A percentile compares a stretch with the other conserved stretches of the same genome.
These are phyloP conservation scores for Fusarium lateritium DNA, from an alignment of 2,329 filamentous ascomycete genomes.

Conservation along the genomic window DNA sequence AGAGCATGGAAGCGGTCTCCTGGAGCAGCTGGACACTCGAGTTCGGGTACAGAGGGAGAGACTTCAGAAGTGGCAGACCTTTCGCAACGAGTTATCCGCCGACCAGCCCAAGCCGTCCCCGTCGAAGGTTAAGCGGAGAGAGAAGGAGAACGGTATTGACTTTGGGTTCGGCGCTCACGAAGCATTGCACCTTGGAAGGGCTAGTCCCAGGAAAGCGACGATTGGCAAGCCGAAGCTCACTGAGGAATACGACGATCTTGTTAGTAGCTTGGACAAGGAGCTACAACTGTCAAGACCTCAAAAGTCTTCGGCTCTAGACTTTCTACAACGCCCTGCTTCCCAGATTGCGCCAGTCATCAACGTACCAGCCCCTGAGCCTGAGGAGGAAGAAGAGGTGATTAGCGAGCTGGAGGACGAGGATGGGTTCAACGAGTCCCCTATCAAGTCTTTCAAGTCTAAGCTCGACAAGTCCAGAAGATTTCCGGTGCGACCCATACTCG, in stretches of 20 bases:
- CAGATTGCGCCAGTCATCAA: slow-evolving; percentile 6
- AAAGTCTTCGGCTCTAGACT: slow-evolving; percentile 32
- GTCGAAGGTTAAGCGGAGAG: slow-evolving; percentile 41
- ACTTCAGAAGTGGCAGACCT: slow-evolving; percentile 81
- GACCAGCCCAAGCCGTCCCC: slow-evolving; percentile 45
- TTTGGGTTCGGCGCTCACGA: slow-evolving; percentile 70
- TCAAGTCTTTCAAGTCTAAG: slow-evolving; percentile 47
- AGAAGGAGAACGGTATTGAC: slow-evolving; percentile 61
- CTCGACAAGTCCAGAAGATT: slow-evolving; percentile 36
- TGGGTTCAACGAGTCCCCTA: slow-evolving; percentile 35
- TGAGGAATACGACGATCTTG: slow-evolving; percentile 61
- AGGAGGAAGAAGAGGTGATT: slow-evolving; percentile 53
- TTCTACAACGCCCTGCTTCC: slow-evolving; percentile 42
- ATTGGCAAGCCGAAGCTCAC: slow-evolving; percentile 49
- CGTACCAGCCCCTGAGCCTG: slow-evolving; percentile 9
- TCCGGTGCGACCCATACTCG: slow-evolving; percentile 50
- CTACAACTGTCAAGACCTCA: slow-evolving; percentile 52
- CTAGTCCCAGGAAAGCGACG: slow-evolving; percentile 49
- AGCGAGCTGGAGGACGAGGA: slow-evolving; percentile 68
- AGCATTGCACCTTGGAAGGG: slow-evolving; percentile 60
- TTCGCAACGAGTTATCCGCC: slow-evolving; percentile 66
- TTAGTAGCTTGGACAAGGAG: slow-evolving; percentile 60
- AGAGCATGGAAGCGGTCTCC: slow-evolving; percentile 64
- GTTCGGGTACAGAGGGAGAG: slow-evolving; percentile 77
- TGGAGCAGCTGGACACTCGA: slow-evolving; percentile 80